A percentile compares a stretch with the other conserved stretches of the same genome.
Conservation (phyloP, 495 filamentous ascomycete species). For the Niebla homalea region DNA sequence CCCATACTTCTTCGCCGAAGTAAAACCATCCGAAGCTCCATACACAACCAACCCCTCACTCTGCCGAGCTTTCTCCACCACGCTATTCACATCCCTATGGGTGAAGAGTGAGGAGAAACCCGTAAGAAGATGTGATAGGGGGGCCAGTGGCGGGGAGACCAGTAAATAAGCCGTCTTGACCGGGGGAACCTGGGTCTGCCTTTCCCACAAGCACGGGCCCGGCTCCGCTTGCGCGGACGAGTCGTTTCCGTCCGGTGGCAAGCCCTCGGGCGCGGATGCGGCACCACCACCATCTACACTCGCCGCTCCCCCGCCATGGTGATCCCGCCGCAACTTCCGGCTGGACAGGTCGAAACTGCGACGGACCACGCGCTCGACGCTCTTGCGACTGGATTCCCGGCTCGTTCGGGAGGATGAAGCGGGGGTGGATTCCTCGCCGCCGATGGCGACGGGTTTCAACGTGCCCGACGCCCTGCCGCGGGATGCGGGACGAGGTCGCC, state of each 20-base stretch:
- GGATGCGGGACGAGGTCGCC: conserved; percentile 15
- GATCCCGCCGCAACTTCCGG: neutral
- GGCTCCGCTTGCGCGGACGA: neutral
- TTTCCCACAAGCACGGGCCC: no score
- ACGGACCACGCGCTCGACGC: conserved; percentile 13
- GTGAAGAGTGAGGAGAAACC: conserved; percentile 31
- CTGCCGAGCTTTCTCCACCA: conserved; percentile 32
- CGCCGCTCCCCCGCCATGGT: no score
- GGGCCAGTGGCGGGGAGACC: conserved; percentile 63
- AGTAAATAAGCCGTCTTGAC: conserved; percentile 52
- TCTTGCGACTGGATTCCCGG: conserved; percentile 9
- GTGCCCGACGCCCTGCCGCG: neutral
- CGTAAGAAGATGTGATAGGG: conserved; percentile 45
- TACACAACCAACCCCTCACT: conserved; percentile 60
- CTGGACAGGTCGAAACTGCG: conserved; percentile 13
- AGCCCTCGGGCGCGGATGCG: no score
- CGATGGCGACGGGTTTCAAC: conserved; percentile 3
- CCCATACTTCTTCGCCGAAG: conserved; percentile 50
- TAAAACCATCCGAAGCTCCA: conserved; percentile 68
- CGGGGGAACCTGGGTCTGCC: neutral
- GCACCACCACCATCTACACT: neutral
- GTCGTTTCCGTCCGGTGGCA: no score
- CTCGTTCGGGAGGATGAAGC: conserved; percentile 2
- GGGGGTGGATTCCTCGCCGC: conserved; percentile 14
- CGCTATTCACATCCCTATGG: neutral